These are phyloP conservation scores for Croton laevigatus DNA, from an alignment of 441 rosid species.

Conservation along the genomic window DNA sequence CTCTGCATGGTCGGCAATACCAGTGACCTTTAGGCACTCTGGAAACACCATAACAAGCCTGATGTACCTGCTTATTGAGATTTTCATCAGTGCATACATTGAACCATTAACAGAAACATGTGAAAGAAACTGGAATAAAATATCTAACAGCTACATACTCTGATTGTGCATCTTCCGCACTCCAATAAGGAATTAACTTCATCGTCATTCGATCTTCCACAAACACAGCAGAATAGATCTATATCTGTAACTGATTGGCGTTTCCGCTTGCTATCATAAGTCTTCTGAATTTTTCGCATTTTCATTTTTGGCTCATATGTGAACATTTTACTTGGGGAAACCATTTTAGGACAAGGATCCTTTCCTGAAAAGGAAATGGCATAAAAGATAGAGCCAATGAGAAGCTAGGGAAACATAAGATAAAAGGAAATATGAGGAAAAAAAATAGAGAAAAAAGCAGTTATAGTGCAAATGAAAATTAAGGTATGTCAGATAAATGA, in stretches of 20 bases:
- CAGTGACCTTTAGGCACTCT: slow-evolving; percentile 45
- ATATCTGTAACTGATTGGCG: slow-evolving; percentile 17
- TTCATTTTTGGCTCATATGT: slow-evolving; percentile 21
- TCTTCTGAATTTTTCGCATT: slow-evolving; percentile 20
- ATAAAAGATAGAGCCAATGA: background rate
- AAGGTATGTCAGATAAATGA: background rate
- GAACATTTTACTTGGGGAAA: slow-evolving; percentile 23
- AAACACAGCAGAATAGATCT: slow-evolving; percentile 46
- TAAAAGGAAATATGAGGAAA: background rate
- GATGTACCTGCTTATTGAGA: slow-evolving; percentile 43
- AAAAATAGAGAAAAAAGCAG: background rate
- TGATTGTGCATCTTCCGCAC: slow-evolving; percentile 43
- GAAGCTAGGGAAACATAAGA: background rate
- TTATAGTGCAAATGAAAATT: background rate
- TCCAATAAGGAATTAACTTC: slow-evolving; percentile 42
- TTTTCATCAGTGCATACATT: background rate
- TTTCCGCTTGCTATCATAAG: slow-evolving; percentile 21
- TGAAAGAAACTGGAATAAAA: slow-evolving; percentile 8
- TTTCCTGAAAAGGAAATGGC: slow-evolving; percentile 33
- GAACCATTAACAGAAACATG: background rate
- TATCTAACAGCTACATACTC: slow-evolving; percentile 29
- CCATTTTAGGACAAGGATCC: slow-evolving; percentile 21
- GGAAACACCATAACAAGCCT: slow-evolving; percentile 54
- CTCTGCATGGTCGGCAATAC: slow-evolving; percentile 52
- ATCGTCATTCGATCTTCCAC: slow-evolving; percentile 46